These are phyloP conservation scores for Saccharum officinarum DNA, from an alignment of 176 grass and related monocot species.

Conservation along the genomic window DNA sequence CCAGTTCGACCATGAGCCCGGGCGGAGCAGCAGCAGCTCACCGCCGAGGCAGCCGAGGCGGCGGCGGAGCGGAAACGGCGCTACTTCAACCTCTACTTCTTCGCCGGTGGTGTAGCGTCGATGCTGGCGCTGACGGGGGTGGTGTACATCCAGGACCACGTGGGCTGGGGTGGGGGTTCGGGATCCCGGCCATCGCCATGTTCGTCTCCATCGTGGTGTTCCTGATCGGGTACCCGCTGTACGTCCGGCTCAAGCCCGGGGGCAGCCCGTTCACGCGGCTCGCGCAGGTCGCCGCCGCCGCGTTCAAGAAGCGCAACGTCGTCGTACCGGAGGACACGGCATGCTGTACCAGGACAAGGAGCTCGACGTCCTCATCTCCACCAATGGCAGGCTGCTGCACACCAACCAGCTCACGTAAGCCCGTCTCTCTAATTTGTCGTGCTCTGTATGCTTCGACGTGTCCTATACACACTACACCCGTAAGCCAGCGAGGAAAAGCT, in stretches of 20 bases:
- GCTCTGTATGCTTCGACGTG: no score
- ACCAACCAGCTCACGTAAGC: conserved; percentile 50
- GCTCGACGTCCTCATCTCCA: conserved; percentile 66
- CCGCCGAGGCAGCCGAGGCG: background rate
- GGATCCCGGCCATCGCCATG: conserved; percentile 57
- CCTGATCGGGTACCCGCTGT: conserved; percentile 46
- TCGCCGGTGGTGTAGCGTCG: conserved; percentile 49
- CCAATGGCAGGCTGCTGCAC: conserved; percentile 57
- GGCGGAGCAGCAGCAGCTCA: background rate
- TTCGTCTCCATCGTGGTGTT: conserved; percentile 56
- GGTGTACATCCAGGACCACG: conserved; percentile 75
- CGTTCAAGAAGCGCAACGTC: conserved; percentile 44
- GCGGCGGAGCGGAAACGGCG: conserved; percentile 36
- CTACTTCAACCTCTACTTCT: conserved; percentile 92
- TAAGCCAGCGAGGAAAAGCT: no score
- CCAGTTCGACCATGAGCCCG: conserved; percentile 29
- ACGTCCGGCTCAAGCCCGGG: conserved; percentile 41
- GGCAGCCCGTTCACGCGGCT: conserved; percentile 58
- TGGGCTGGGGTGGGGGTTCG: conserved; percentile 62
- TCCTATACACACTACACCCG: no score
- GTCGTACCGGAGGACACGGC: conserved; percentile 43
- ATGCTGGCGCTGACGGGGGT: conserved; percentile 62
- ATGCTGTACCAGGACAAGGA: conserved; percentile 64
- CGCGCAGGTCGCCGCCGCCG: conserved; percentile 44
- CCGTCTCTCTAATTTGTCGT: no score